A percentile compares a stretch with the other conserved stretches of the same genome.
Evolutionary conservation across 805 yeast species (phyloP).

Genomic region (Wickerhamomyces subpelliculosus): DNA sequence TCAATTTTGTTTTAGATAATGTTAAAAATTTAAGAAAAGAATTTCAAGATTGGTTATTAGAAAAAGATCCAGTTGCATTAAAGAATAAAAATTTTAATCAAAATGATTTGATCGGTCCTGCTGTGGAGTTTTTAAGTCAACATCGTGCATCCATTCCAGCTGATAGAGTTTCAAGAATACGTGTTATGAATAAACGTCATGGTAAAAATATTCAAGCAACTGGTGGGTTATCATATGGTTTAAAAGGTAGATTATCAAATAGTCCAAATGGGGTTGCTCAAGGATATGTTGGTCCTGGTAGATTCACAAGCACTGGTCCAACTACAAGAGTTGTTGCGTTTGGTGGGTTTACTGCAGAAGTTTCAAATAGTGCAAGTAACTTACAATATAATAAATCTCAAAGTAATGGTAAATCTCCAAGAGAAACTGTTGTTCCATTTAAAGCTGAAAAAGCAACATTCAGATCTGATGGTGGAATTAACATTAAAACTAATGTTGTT

Average conservation of each 20-base stretch:
- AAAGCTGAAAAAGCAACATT: conserved; percentile 31
- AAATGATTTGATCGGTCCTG: conserved; percentile 23
- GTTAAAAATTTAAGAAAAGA: conserved; percentile 41
- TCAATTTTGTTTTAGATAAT: not conserved
- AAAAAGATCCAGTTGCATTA: conserved; percentile 39
- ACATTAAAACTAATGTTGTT: not conserved
- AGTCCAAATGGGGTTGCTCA: conserved; percentile 63
- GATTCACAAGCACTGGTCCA: conserved; percentile 44
- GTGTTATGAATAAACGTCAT: conserved; percentile 4
- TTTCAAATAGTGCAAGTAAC: conserved; percentile 22
- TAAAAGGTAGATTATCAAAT: conserved; percentile 60
- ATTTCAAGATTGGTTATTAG: conserved; percentile 48
- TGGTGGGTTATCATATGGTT: conserved; percentile 68
- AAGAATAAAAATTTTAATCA: conserved; percentile 21
- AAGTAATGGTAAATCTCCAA: conserved; percentile 32
- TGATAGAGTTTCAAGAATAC: conserved; percentile 1
- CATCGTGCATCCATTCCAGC: no score
- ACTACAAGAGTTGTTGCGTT: conserved; percentile 37
- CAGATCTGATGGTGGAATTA: conserved; percentile 30
- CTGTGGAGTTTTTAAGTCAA: not conserved
- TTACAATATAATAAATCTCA: conserved; percentile 28
- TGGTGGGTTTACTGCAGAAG: conserved; percentile 45
- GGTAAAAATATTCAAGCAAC: conserved; percentile 46
- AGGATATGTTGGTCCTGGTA: conserved; percentile 58
- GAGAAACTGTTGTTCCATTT: conserved; percentile 39